Evolutionary conservation across 305 asterid genomes (phyloP).

Genomic region (Fraxinus baroniana): DNA sequence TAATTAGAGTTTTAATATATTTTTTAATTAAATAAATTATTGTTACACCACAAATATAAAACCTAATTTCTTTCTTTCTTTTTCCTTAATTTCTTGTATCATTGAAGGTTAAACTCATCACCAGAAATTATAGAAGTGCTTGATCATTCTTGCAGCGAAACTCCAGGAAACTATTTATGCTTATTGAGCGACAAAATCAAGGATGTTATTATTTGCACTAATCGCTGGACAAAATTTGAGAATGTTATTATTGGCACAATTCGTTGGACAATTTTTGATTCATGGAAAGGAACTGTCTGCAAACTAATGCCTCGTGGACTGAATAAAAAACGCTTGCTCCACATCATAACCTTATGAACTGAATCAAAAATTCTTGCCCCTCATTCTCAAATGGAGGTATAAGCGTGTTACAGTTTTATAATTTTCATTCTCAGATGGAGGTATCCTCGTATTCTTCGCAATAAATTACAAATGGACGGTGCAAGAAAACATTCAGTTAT

Average conservation of each 20-base stretch:
- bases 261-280: neutral
- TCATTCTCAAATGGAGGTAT: neutral
- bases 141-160: neutral
- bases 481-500: neutral
- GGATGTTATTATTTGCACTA: neutral
- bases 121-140: neutral
- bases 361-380: neutral
- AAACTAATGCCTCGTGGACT: neutral
- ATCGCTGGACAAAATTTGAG: neutral
- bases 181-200: neutral
- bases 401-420: neutral
- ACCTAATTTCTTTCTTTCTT: no score
- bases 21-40: no score
- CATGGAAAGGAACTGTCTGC: neutral
- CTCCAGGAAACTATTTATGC: neutral
- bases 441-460: neutral
- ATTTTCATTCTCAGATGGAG: neutral
- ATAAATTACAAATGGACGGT: neutral
- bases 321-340: neutral
- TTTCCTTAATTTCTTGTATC: slow-evolving; percentile 15
- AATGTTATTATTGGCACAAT: neutral
- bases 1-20: no score
- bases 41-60: no score
- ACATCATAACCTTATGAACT: neutral
- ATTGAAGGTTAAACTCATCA: neutral